Evolutionary conservation across 345 rosid genomes (phyloP), one percentile per base, ranked within the genome.

Genomic region (Linum tenue): DNA sequence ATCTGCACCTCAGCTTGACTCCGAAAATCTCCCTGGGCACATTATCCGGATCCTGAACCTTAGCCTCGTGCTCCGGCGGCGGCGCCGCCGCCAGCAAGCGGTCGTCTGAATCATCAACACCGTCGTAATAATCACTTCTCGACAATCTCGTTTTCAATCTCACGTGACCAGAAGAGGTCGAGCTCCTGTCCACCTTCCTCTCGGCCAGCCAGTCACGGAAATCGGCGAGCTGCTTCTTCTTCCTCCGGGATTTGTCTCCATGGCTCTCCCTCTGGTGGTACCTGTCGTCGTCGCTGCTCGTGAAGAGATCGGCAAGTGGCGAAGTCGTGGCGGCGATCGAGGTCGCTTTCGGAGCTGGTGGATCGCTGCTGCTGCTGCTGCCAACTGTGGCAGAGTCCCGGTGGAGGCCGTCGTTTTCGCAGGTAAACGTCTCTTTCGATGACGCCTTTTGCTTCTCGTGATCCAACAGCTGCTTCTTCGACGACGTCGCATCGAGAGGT

Each of bases 131-230:
- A 57, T 37, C 60, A 8, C 60, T 57, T 15, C 53, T 48, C 0
- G 83, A 71, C 39, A 57, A 51, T 14, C 82, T 48, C 14, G 14
- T 82, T 43, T 75, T 65, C 5, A 69, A 64, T 74, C 78, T 85
- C 74, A 76, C 77, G 62, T 71, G 83, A 67, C 64, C 56, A 17
- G 64, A 48, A 2, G 9, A 17, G 8, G 83, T 75, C 0, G 31
- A 22, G 31, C 31, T 22, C 63, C 73, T 65, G 57, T 77, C 80
- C 0, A 68, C 78, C 41, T 85, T 87, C 70, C 73, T 81, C 56
- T 86, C 88, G 16, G 76, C 72, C 36, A 85, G 48, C 97, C 96
- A 92, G 65, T 83, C 86, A 59, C 79, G 74, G 61, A 87, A 84
- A 55, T 82, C 85, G 2, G 82, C 78, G 51, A 86, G 74, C 64